A percentile compares a stretch with the other conserved stretches of the same genome.
Evolutionary conservation across 75 land plant genomes (phyloP).

Genomic region (Isoetes taiwanensis): DNA sequence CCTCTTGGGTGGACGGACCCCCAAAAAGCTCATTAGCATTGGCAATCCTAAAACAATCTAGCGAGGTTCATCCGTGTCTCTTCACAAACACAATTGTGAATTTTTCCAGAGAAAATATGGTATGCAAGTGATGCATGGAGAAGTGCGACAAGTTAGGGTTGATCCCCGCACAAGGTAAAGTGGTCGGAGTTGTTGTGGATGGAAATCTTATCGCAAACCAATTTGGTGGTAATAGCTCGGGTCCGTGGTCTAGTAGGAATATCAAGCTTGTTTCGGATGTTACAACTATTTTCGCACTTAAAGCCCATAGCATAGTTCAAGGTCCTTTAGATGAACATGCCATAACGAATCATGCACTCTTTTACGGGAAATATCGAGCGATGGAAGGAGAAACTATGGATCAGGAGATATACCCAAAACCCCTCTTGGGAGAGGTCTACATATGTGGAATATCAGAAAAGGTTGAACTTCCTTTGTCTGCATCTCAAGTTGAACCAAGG

Average conservation of each 20-base stretch:
- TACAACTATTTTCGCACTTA: conserved; percentile 51
- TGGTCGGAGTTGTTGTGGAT: conserved; percentile 33
- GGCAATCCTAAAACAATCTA: no score
- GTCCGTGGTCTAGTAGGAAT: conserved; percentile 62
- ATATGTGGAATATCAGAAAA: conserved; percentile 78
- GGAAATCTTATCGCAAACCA: conserved; percentile 31
- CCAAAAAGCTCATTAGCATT: no score
- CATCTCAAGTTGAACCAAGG: conserved; percentile 37
- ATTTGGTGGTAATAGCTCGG: conserved; percentile 69
- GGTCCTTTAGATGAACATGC: conserved; percentile 38
- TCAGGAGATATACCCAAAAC: conserved; percentile 78
- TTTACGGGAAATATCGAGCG: conserved; percentile 50
- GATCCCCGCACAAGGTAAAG: conserved; percentile 13
- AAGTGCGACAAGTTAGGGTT: conserved; percentile 36
- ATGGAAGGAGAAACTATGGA: conserved; percentile 49
- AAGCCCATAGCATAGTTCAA: conserved; percentile 79
- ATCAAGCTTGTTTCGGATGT: conserved; percentile 31
- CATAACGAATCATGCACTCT: conserved; percentile 71
- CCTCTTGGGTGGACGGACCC: no score
- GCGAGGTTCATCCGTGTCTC: no score
- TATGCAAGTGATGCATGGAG: conserved; percentile 47
- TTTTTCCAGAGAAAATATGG: no score
- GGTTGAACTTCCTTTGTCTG: conserved; percentile 52
- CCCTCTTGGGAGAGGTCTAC: conserved; percentile 93
- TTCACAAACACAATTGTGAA: no score